These are phyloP conservation scores for Kodamaea sagamina DNA, from an alignment of 805 yeast species.

Conservation along the genomic window DNA sequence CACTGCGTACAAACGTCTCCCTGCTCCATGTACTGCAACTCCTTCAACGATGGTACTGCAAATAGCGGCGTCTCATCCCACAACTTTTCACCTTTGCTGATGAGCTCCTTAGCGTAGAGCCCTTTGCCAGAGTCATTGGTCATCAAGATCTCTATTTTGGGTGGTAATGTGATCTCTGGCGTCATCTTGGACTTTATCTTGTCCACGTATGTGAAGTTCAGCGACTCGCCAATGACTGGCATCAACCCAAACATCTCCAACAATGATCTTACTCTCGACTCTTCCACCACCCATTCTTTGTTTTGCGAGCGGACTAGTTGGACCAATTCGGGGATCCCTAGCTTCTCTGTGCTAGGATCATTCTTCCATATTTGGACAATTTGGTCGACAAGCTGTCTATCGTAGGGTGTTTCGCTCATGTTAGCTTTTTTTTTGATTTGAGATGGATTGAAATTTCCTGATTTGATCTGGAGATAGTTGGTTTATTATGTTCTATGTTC, in stretches of 20 bases:
- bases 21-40: slow-evolving; percentile 53
- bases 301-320: slow-evolving; percentile 50
- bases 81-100: slow-evolving; percentile 52
- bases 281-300: slow-evolving; percentile 64
- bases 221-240: slow-evolving; percentile 22
- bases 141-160: slow-evolving; percentile 45
- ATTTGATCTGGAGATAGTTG: too few relatives aligned
- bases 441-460: too few relatives aligned
- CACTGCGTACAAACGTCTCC: slow-evolving; percentile 77
- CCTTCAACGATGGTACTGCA: slow-evolving; percentile 68
- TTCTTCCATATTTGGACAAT: slow-evolving; percentile 68
- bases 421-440: not conserved
- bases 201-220: slow-evolving; percentile 51
- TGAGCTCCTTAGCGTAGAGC: slow-evolving; percentile 50
- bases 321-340: slow-evolving; percentile 57
- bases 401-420: slow-evolving; percentile 45
- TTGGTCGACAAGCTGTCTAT: slow-evolving; percentile 57
- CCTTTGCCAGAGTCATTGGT: slow-evolving; percentile 63
- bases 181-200: slow-evolving; percentile 55
- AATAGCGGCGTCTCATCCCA: slow-evolving; percentile 65
- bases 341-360: slow-evolving; percentile 61
- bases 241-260: slow-evolving; percentile 60
- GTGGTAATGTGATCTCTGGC: slow-evolving; percentile 45
- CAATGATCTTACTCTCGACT: slow-evolving; percentile 53
- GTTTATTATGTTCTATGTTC: too few relatives aligned